phyloP scores from a whole-genome alignment of 768 basidiomycete genomes.

The Leccinum disarticulatum region DNA sequence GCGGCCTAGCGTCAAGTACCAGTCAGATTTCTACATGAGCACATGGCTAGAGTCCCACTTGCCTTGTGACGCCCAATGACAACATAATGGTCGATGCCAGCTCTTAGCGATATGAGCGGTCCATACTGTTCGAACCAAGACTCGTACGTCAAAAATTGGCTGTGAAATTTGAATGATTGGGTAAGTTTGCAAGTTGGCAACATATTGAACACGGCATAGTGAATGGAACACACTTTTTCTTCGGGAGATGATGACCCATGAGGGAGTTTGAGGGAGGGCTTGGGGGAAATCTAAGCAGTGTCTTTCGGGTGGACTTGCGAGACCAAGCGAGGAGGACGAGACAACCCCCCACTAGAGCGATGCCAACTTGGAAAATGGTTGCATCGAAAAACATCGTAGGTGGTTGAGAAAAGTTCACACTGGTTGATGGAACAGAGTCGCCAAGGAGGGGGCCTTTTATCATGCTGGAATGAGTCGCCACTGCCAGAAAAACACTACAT shows the following conservation, averaged over 20 bases:
- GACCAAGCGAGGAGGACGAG: conserved; percentile 7
- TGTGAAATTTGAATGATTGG: background rate
- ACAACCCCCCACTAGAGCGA: background rate
- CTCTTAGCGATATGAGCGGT: conserved; percentile 52
- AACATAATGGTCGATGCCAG: conserved; percentile 34
- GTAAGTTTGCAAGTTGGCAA: background rate
- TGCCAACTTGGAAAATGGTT: background rate
- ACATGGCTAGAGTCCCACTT: background rate
- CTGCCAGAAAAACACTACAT: background rate
- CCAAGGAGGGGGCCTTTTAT: background rate
- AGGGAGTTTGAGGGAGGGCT: conserved; percentile 7
- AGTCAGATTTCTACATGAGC: background rate
- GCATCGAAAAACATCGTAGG: background rate
- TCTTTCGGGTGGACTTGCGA: background rate
- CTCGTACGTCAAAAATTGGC: conserved; percentile 32
- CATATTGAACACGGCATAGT: background rate
- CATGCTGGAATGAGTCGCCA: background rate
- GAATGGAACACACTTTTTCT: conserved; percentile 6
- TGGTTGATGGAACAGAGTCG: background rate
- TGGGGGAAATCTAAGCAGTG: conserved; percentile 2
- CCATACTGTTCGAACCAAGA: conserved; percentile 59
- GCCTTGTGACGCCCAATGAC: conserved; percentile 22
- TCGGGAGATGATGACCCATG: conserved; percentile 2
- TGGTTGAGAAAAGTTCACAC: background rate
- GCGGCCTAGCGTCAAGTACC: conserved; percentile 40